A percentile compares a stretch with the other conserved stretches of the same genome.
phyloP scores from a whole-genome alignment of 1,284 basidiomycete species.

The Boletus semigastroideus region DNA sequence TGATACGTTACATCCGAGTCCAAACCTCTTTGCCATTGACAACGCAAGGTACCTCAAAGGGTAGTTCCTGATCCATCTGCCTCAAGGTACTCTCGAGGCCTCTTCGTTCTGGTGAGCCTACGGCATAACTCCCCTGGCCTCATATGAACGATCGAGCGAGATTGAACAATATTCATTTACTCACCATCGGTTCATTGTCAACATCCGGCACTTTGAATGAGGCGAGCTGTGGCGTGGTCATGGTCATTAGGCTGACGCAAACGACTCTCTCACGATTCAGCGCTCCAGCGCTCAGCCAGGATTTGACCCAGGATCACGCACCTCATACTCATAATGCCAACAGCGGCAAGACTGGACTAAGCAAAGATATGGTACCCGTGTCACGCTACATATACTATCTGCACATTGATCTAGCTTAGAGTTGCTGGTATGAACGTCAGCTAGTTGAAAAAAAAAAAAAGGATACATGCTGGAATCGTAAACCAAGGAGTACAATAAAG shows the following conservation, averaged over 20 bases:
- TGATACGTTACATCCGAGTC: conserved; percentile 5
- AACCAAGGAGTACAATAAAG: background rate
- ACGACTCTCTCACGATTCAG: background rate
- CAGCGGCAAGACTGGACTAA: too few relatives aligned
- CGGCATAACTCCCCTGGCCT: conserved; percentile 62
- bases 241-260: conserved; percentile 20
- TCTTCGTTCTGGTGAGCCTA: conserved; percentile 78
- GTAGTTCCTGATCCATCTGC: conserved; percentile 80
- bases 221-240: conserved; percentile 73
- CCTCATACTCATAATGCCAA: background rate
- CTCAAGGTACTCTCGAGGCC: conserved; percentile 75
- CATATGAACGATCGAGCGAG: background rate
- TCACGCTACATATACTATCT: conserved; percentile 6
- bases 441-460: too few relatives aligned
- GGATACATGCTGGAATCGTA: too few relatives aligned
- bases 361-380: background rate
- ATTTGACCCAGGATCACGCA: conserved; percentile 6
- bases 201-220: conserved; percentile 79
- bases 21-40: conserved; percentile 88
- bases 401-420: background rate
- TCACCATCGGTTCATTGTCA: conserved; percentile 91
- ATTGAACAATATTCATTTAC: conserved; percentile 19
- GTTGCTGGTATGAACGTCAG: background rate
- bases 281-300: background rate
- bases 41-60: conserved; percentile 91